Evolutionary conservation across 1,139 yeast species (phyloP).

Genomic region (Wickerhamomyces sp.): DNA sequence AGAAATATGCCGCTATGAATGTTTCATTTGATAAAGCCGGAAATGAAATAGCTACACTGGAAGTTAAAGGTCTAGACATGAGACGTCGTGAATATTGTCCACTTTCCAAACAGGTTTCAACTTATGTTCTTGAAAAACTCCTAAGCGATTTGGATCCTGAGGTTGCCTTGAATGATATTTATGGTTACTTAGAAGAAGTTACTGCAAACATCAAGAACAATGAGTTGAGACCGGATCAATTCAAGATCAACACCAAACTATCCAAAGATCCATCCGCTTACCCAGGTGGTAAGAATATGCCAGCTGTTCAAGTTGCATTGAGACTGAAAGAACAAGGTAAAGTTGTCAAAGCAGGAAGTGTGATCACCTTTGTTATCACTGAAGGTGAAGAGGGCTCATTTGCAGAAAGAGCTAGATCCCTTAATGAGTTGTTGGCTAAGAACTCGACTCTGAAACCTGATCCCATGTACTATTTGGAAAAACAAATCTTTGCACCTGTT

Average conservation of each 20-base stretch:
- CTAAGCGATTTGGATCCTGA: slow-evolving; percentile 77
- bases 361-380: slow-evolving; percentile 81
- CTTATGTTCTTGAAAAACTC: slow-evolving; percentile 66
- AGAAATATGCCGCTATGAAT: slow-evolving; percentile 94
- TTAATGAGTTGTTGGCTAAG: slow-evolving; percentile 61
- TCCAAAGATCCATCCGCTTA: slow-evolving; percentile 73
- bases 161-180: slow-evolving; percentile 65
- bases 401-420: slow-evolving; percentile 77
- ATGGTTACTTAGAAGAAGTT: slow-evolving; percentile 64
- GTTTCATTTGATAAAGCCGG: slow-evolving; percentile 44
- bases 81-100: slow-evolving; percentile 95
- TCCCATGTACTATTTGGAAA: slow-evolving; percentile 72
- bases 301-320: slow-evolving; percentile 90
- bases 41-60: slow-evolving; percentile 50
- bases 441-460: slow-evolving; percentile 59
- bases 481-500: slow-evolving; percentile 87
- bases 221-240: slow-evolving; percentile 60
- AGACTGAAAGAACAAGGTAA: slow-evolving; percentile 77
- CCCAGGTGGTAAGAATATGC: slow-evolving; percentile 79
- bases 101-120: slow-evolving; percentile 82
- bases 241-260: slow-evolving; percentile 65
- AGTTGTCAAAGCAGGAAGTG: slow-evolving; percentile 83
- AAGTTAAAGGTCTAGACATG: slow-evolving; percentile 96
- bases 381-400: slow-evolving; percentile 33
- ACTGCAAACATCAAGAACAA: slow-evolving; percentile 54